phyloP scores from a whole-genome alignment of 805 yeast genomes.

The Myxozyma nipponensis region DNA sequence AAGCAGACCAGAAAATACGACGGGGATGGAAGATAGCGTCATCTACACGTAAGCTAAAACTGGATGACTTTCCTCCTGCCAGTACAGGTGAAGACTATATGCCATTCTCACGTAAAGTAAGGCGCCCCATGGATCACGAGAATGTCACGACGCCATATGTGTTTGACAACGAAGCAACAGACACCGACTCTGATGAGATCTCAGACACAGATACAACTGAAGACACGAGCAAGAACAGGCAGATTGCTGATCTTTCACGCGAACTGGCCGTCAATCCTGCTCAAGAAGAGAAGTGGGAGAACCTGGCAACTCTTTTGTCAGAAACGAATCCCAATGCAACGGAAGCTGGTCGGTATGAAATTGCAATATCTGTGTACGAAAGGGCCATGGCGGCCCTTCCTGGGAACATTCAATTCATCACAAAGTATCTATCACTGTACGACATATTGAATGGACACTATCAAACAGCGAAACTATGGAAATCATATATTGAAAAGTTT shows the following conservation, averaged over 20 bases:
- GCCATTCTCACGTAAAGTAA: too few relatives aligned
- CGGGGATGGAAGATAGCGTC: constrained; percentile 2
- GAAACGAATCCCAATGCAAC: background rate
- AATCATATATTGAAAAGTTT: background rate
- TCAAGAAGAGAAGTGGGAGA: background rate
- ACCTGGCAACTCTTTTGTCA: background rate
- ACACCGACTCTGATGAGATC: background rate
- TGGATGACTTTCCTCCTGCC: background rate
- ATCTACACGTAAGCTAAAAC: background rate
- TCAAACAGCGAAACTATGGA: constrained; percentile 17
- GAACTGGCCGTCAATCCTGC: background rate
- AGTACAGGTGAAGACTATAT: background rate
- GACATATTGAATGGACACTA: constrained; percentile 18
- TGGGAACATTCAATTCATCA: constrained; percentile 4
- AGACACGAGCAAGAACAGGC: background rate
- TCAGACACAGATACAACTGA: background rate
- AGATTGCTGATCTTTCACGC: background rate
- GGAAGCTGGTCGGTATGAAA: background rate
- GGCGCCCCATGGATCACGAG: background rate
- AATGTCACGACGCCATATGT: background rate
- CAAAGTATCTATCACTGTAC: constrained; percentile 8
- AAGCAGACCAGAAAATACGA: background rate
- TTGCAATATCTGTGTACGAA: constrained; percentile 17
- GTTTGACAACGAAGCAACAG: background rate
- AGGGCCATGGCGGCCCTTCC: constrained; percentile 17